phyloP scores from a whole-genome alignment of 768 basidiomycete species.

The Boletus tomentosulus region DNA sequence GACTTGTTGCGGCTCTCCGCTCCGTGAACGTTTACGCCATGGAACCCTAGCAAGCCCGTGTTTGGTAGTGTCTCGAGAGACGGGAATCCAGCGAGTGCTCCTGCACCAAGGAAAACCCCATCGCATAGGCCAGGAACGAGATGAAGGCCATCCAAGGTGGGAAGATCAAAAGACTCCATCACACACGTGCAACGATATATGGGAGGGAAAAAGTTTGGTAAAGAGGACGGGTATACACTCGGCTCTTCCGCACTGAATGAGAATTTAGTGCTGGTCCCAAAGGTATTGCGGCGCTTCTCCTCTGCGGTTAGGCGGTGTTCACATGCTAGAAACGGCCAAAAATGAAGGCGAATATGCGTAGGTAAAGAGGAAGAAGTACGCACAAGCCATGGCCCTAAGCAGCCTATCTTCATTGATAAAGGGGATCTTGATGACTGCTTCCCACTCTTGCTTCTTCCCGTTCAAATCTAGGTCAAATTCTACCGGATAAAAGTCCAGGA shows the following conservation, averaged over 20 bases:
- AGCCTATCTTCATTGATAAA: slow-evolving; percentile 86
- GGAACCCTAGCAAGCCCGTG: slow-evolving; percentile 69
- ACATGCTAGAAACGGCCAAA: slow-evolving; percentile 45
- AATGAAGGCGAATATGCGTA: neutral
- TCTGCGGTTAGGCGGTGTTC: slow-evolving; percentile 74
- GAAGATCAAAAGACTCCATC: slow-evolving; percentile 83
- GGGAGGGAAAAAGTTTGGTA: slow-evolving; percentile 93
- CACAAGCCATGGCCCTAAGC: slow-evolving; percentile 77
- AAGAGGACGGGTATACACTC: slow-evolving; percentile 79
- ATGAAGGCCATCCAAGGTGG: slow-evolving; percentile 79
- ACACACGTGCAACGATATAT: slow-evolving; percentile 74
- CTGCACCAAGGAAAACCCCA: slow-evolving; percentile 80
- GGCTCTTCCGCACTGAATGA: slow-evolving; percentile 59
- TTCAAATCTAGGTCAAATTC: slow-evolving; percentile 94
- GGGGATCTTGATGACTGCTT: slow-evolving; percentile 97
- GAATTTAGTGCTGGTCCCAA: slow-evolving; percentile 81
- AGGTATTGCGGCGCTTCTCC: slow-evolving; percentile 71
- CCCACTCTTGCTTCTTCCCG: slow-evolving; percentile 99
- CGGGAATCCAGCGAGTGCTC: slow-evolving; percentile 93
- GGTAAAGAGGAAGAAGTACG: neutral
- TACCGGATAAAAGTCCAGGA: slow-evolving; percentile 89
- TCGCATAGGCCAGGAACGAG: slow-evolving; percentile 84
- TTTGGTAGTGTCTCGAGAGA: slow-evolving; percentile 88
- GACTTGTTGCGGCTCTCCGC: slow-evolving; percentile 88
- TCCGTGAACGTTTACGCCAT: slow-evolving; percentile 92